Evolutionary conservation across 371 early-diverging fungal genomes (phyloP), one percentile per base, ranked within the genome.

Genomic region (Rhizopus stolonifer): DNA sequence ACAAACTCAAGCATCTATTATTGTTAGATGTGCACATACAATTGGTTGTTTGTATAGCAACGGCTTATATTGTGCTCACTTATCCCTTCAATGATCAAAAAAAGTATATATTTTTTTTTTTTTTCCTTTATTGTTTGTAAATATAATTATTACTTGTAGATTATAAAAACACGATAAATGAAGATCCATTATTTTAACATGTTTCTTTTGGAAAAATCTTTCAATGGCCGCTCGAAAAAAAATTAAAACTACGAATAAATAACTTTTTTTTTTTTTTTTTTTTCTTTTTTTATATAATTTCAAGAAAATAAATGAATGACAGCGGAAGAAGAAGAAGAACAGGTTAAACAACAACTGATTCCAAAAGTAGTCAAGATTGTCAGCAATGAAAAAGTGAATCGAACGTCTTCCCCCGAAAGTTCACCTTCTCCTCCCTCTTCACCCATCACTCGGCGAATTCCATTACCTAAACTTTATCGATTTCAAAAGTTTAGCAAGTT

Each of bases 391-490:
- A 53, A 49, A 47, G 13, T 11, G 14, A 53, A 33, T 59, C 56
- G 26, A 13, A 43, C 33, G 22, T 63, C 63, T 22, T 66, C 70
- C 13, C 70, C 70, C 9, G 46, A 48, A 3, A 50, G 55, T 17
- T 45, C 70, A 17, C 65, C 66, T 43, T 63, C 70, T 22, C 58
- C 65, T 18, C 69, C 70, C 1, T 47, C 61, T 46, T 65, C 70
- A 18, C 59, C 54, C 10, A 43, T 22, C n/a, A 38, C 32, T n/a
- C 47, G 24, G 23, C 26, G 31, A 45, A 14, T 49, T 34, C 48
- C 52, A 8, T 40, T 66, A 38, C 64, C 72, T 19, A 39, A 31
- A 24, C 47, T 56, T 2, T 72, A 63, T 33, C 54, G 56, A 50
- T 24, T 72, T 19, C 42, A 47, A 10, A 46, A 46, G n/a, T 18